Base-by-base conservation (phyloP, 805 yeast genomes). In the Metschnikowia proteae region DNA sequence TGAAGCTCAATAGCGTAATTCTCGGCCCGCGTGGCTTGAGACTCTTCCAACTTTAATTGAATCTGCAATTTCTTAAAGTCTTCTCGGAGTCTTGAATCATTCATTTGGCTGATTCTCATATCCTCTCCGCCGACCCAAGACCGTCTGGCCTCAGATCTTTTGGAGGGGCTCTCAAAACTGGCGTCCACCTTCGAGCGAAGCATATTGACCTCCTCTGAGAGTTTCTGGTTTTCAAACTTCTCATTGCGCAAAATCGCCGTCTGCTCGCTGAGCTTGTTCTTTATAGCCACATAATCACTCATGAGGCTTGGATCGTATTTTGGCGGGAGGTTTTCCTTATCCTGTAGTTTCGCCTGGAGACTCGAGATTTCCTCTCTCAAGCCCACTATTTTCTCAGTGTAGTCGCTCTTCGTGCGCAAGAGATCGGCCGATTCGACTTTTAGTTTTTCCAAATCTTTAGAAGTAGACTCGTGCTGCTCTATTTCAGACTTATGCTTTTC, bases 161-260 rank as follows among this genome's bases (percentile, higher is more conserved):
- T 54, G 54, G 54, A 53, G 5, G 58, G 59, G 31, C 58, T 56
- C 29, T 57, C 56, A 13, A 56, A 54, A 30, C 29, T 48, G 31
- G 47, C 58, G 17, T 49, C 48, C 53, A 52, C 58, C 55, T 51
- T 45, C 1, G 83, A 78, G 54, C 83, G 85, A 10, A 86, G 64
- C 56, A 84, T 67, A 30, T 76, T 74, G 45, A 84, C 59, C 50
- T 84, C 88, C 39, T 84, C 81, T 25, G 72, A 67, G 38, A 84
- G 61, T 50, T 65, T 76, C 62, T 57, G 71, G 46, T 70, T 71
- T 52, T 72, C 77, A 32, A 73, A 70, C 48, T 62, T 66, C 56
- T 80, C 83, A 33, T 70, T 76, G 38, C 79, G 68, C 45, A 81
- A 56, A 3, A 68, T 59, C 7, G 81, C 82, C 50, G 74, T 65